phyloP scores from a whole-genome alignment of 805 yeast genomes.

The Saturnispora besseyi region DNA sequence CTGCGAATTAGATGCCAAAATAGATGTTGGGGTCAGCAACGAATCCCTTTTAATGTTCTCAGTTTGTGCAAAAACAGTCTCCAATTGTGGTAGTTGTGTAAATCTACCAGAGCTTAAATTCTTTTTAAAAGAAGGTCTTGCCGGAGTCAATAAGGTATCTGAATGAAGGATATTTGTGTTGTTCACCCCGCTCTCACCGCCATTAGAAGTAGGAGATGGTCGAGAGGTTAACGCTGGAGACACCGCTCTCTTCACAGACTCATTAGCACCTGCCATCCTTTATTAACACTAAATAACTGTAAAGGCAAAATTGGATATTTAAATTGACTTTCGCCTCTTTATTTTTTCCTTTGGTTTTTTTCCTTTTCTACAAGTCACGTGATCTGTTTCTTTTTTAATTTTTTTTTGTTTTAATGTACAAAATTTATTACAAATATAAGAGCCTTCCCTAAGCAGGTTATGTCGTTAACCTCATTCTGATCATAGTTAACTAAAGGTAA shows the following conservation, averaged over 20 bases:
- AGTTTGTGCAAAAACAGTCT: slow-evolving; percentile 4
- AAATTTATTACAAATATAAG: background rate
- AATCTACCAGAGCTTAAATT: slow-evolving; percentile 7
- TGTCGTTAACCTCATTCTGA: too few species aligned
- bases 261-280: background rate
- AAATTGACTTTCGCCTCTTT: background rate
- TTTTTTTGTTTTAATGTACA: background rate
- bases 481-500: too few species aligned
- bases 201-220: background rate
- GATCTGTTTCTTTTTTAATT: background rate
- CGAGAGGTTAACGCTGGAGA: background rate
- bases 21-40: slow-evolving; percentile 3
- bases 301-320: background rate
- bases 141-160: background rate
- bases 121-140: slow-evolving; percentile 10
- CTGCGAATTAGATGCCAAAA: slow-evolving; percentile 6
- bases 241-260: background rate
- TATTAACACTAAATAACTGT: background rate
- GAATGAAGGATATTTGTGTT: background rate
- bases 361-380: too few species aligned
- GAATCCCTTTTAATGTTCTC: background rate
- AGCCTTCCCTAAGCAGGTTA: background rate
- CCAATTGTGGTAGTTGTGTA: slow-evolving; percentile 13
- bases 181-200: background rate
- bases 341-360: background rate